Base-by-base conservation (phyloP, 768 basidiomycete genomes). In the Filobasidium floriforme region DNA sequence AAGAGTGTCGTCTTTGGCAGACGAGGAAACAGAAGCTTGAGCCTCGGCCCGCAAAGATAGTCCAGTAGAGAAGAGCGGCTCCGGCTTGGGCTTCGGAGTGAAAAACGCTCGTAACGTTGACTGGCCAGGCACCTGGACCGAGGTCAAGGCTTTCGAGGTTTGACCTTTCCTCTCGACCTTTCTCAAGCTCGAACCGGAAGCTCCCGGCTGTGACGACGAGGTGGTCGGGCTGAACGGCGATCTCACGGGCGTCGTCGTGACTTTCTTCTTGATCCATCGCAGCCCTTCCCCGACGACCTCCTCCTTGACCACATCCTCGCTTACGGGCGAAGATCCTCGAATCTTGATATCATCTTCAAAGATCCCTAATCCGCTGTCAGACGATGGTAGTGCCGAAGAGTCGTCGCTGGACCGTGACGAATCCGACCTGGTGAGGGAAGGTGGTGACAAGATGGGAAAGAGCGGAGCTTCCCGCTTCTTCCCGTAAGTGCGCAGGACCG, bases 231-330 rank as follows among this genome's bases (percentile, higher is more conserved):
- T 49, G 46, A 49, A 18, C 12, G 18, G 46, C 46, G 32, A 37
- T 37, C 32, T 3, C 32, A 37, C 32, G 9, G 32, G 5, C 46
- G 46, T 49, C 18, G 18, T 44, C 52, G 9, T 15, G 6, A 15
- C 26, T 24, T 24, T 24, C 24, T 32, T 57, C 26, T 57, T 57
- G 22, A 57, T 15, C 54, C 54, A 57, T 32, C 26, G 22, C 26
- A 57, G 26, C 26, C 44, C n/a, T 63, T 43, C 37, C 19, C 19
- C 51, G 22, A n/a, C 19, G 29, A n/a, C 44, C 6, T 49, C 40
- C n/a, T 41, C 41, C 44, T 41, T 59, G 41, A 55, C 5, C 54
- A 37, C 52, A 18, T 55, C 54, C 19, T 57, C 55, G 18, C 46
- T 55, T 7, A 19, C 41, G 37, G 64, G 15, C 2, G 64, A 28